Base-by-base conservation (phyloP, 352 stramenopile genomes). In the Globisporangium nodosum region DNA sequence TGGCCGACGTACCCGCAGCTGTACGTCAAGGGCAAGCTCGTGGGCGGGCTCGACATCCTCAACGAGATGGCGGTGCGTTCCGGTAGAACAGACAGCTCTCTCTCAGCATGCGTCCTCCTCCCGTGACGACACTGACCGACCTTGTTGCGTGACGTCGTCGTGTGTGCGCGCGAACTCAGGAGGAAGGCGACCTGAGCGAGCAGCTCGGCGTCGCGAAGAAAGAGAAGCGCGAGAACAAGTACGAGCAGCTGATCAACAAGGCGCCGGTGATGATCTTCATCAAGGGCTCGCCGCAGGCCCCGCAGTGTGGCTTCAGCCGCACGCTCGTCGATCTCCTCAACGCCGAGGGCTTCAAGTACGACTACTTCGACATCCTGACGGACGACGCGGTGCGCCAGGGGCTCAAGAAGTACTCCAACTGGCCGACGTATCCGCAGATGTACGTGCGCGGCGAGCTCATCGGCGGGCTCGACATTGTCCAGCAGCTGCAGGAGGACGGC, bases 1-100 rank as follows among this genome's bases (percentile, higher is more conserved):
- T 99, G 96, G 96, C 96, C 96, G 0, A 99, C 96, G 27, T 99
- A 98, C 71, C 96, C 96, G 35, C 96, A 99, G 82, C 68, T 99
- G 6, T 98, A 98, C 74, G 92, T 97, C 8, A 91, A 92, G 59
- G 95, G 95, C n/a, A 86, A 96, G 63, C 70, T 98, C 20, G 58
- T 98, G 51, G 95, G 95, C 20, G 95, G 95, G 1, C 74, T 98
- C 7, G 95, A 98, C 70, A 98, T 98, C 66, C 72, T 98, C 47
- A 97, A 97, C 49, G 95, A 98, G 66, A 96, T 98, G 83, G 79
- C 79, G 27, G 81, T 80, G 63, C 33, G 49, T 54, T 27, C 24
- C 24, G 24, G 20, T 33, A 58, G 20, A 20, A 54, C 47, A 35
- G 3, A 43, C 16, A 24, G 9, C 6, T 18, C 6, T 48, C 1